phyloP scores from a whole-genome alignment of 495 filamentous ascomycete genomes.

The Aspergillus ostianus region DNA sequence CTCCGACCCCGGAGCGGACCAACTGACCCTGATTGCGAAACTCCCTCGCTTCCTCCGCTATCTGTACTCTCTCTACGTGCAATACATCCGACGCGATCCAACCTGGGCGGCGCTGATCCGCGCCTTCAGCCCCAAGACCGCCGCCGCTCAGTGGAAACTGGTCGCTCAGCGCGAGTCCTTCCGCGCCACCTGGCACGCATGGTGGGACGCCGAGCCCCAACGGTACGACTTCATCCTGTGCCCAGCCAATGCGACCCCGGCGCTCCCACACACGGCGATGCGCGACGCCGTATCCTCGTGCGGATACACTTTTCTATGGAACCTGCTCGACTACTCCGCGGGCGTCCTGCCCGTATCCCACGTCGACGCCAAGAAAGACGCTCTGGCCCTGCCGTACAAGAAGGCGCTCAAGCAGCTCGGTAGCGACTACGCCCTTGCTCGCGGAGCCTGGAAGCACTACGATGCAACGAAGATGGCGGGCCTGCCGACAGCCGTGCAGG shows the following conservation, averaged over 20 bases:
- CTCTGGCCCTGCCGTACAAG: conserved; percentile 55
- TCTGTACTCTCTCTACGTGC: conserved; percentile 85
- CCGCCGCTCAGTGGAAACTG: conserved; percentile 78
- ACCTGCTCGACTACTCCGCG: conserved; percentile 84
- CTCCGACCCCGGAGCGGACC: conserved; percentile 73
- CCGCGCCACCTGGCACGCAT: conserved; percentile 73
- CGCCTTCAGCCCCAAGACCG: conserved; percentile 66
- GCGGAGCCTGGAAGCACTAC: conserved; percentile 85
- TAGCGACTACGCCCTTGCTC: conserved; percentile 71
- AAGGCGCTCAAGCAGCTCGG: conserved; percentile 41
- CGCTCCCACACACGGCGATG: conserved; percentile 86
- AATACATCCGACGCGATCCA: conserved; percentile 71
- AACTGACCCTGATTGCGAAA: conserved; percentile 69
- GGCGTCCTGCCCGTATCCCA: conserved; percentile 86
- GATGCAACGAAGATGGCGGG: conserved; percentile 81
- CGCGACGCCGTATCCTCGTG: conserved; percentile 81
- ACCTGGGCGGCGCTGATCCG: conserved; percentile 76
- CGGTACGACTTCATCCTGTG: conserved; percentile 78
- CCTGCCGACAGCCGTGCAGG: conserved; percentile 81
- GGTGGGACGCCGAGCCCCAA: conserved; percentile 67
- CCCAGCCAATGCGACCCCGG: conserved; percentile 87
- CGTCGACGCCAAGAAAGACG: conserved; percentile 69
- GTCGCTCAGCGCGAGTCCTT: conserved; percentile 75
- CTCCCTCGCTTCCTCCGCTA: conserved; percentile 75
- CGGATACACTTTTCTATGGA: conserved; percentile 96